Evolutionary conservation across 441 rosid species (phyloP), one percentile per base, ranked within the genome.

Genomic region (Mallotus japonicus): DNA sequence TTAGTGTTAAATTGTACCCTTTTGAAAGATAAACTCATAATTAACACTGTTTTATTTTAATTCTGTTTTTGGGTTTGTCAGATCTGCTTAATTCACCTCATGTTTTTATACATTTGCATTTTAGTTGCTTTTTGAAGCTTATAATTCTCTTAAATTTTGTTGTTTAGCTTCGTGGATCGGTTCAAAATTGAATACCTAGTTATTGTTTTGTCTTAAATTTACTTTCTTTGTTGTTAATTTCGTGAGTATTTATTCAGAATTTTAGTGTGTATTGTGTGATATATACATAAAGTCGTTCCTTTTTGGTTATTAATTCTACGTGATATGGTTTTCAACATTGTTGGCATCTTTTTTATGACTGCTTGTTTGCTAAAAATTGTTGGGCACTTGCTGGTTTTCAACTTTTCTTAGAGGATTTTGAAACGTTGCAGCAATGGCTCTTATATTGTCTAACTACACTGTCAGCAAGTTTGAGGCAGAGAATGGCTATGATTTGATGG

Each of bases 31-130:
- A 28, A 44, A 46, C 20, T 4, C 44, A 54, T 15, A 55, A 17
- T 55, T 37, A 49, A 32, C 47, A 13, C 40, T 69, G 49, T 62
- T 56, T 20, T 8, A n/a, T 14, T 34, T 54, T 2, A 32, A 10
- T 9, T 10, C 32, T 42, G 9, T 58, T 6, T 22, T 17, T 19
- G 44, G 12, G 32, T 67, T 67, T 32, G 40, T 51, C 50, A 67
- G 72, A 74, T 74, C 72, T 74, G 72, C 67, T 59, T 53, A 66
- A 66, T 24, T 63, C 15, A 32, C 56, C 54, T 15, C 65, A 13
- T 9, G 19, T 1, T 28, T 58, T 60, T 34, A 46, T 12, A 46
- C 71, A 58, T 66, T 59, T 47, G 19, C 67, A 47, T 11, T 67
- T 58, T 65, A 8, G 56, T 16, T 40, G 16, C 62, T 37, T 55